Evolutionary conservation across 257 asterid genomes (phyloP).

Genomic region (Forsythia suspensa): DNA sequence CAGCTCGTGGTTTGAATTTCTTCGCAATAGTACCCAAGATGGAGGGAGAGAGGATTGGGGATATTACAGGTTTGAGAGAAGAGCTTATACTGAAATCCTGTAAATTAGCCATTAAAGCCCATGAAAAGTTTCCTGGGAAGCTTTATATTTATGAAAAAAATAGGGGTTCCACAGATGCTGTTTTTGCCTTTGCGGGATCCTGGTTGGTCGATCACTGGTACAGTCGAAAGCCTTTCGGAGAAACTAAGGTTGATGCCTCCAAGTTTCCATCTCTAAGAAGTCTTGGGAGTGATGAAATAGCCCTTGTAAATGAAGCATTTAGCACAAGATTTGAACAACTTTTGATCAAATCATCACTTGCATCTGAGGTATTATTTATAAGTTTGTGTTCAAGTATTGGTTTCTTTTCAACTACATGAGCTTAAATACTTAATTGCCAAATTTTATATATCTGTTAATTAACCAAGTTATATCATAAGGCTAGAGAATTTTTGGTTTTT

Average conservation of each 20-base stretch:
- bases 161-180: conserved; percentile 43
- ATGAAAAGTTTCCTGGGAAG: conserved; percentile 46
- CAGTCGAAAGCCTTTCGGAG: conserved; percentile 58
- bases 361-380: conserved; percentile 48
- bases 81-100: conserved; percentile 67
- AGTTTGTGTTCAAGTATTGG: background rate
- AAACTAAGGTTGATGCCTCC: conserved; percentile 39
- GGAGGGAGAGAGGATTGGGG: conserved; percentile 55
- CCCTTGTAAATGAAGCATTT: conserved; percentile 66
- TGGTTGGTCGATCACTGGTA: conserved; percentile 69
- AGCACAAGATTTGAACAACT: conserved; percentile 50
- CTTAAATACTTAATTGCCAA: conserved; percentile 10
- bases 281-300: conserved; percentile 57
- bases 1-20: too few species aligned
- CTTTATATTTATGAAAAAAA: conserved; percentile 52
- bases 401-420: conserved; percentile 1
- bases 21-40: conserved; percentile 10
- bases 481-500: too few species aligned
- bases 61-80: conserved; percentile 45
- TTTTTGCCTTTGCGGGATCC: conserved; percentile 70
- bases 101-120: conserved; percentile 66
- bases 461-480: too few species aligned
- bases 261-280: conserved; percentile 63
- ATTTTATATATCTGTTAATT: too few species aligned
- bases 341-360: conserved; percentile 46